Conservation (phyloP, 2,329 filamentous ascomycete species). For the Drechslerella coelobrocha region DNA sequence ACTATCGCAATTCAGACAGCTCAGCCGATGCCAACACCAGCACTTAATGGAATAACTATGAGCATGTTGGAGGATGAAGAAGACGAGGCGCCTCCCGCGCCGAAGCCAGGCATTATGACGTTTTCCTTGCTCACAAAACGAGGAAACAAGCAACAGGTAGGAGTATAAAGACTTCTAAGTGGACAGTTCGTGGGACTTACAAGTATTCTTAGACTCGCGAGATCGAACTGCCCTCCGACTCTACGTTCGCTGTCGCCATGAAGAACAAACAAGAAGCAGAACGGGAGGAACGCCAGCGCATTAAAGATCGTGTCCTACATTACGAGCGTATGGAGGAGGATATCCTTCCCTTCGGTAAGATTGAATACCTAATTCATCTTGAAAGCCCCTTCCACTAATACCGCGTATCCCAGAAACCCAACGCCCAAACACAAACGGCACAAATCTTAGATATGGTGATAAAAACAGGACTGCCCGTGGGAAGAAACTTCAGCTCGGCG, state of each 20-base stretch:
- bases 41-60: slow-evolving; percentile 36
- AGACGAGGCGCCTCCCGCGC: slow-evolving; percentile 29
- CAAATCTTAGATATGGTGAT: slow-evolving; percentile 46
- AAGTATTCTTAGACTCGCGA: slow-evolving; percentile 48
- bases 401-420: slow-evolving; percentile 25
- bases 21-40: slow-evolving; percentile 10
- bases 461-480: slow-evolving; percentile 37
- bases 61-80: slow-evolving; percentile 47
- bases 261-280: slow-evolving; percentile 93
- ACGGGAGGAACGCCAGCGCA: slow-evolving; percentile 93
- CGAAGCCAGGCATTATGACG: slow-evolving; percentile 74
- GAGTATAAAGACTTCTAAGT: not conserved
- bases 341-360: slow-evolving; percentile 23
- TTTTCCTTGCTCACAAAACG: slow-evolving; percentile 95
- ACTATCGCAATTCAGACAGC: slow-evolving; percentile 56
- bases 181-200: slow-evolving; percentile 1
- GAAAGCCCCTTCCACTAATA: slow-evolving; percentile 1
- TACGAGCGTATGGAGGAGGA: slow-evolving; percentile 80
- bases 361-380: slow-evolving; percentile 28
- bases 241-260: slow-evolving; percentile 94
- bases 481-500: slow-evolving; percentile 45
- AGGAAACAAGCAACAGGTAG: slow-evolving; percentile 90
- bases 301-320: slow-evolving; percentile 96
- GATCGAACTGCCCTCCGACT: slow-evolving; percentile 70
- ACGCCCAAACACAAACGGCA: slow-evolving; percentile 37